phyloP scores from a whole-genome alignment of 2,329 filamentous ascomycete species.

The Alternaria longipes region DNA sequence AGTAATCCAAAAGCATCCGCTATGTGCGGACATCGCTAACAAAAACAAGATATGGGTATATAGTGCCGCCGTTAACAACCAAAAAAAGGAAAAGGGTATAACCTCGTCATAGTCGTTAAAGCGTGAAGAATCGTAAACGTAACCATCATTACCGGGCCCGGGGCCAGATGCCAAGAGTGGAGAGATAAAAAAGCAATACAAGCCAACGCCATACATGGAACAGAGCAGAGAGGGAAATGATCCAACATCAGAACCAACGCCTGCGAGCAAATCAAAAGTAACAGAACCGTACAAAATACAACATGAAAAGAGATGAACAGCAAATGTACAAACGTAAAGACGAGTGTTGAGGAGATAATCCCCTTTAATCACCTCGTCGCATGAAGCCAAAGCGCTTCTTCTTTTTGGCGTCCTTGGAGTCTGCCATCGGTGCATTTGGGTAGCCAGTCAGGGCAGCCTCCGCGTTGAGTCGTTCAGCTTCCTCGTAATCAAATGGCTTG shows the following conservation, averaged over 20 bases:
- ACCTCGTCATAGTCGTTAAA: conserved; percentile 17
- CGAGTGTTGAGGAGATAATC: neutral
- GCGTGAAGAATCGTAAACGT: conserved; percentile 18
- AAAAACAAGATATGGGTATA: conserved; percentile 17
- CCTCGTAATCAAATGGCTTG: conserved; percentile 54
- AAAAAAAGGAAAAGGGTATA: conserved; percentile 18
- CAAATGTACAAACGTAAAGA: conserved; percentile 9
- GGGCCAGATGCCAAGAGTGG: conserved; percentile 10
- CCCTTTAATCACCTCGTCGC: conserved; percentile 13
- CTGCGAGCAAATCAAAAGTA: neutral
- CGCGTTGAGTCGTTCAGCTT: conserved; percentile 53
- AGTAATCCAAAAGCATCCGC: conserved; percentile 6
- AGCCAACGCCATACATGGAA: neutral
- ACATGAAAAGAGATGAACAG: conserved; percentile 2
- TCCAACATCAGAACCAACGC: neutral
- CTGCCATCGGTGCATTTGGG: conserved; percentile 16
- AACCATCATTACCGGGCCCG: conserved; percentile 16
- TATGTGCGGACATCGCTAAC: neutral
- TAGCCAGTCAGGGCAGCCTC: conserved; percentile 42
- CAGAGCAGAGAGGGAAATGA: conserved; percentile 2
- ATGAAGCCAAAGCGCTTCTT: conserved; percentile 21
- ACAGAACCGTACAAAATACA: neutral
- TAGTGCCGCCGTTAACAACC: conserved; percentile 16
- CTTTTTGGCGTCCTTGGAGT: conserved; percentile 15
- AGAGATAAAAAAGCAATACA: conserved; percentile 8